Evolutionary conservation across 2,329 filamentous ascomycete genomes (phyloP), one percentile per base, ranked within the genome.

Genomic region (Hirsutella minnesotensis): DNA sequence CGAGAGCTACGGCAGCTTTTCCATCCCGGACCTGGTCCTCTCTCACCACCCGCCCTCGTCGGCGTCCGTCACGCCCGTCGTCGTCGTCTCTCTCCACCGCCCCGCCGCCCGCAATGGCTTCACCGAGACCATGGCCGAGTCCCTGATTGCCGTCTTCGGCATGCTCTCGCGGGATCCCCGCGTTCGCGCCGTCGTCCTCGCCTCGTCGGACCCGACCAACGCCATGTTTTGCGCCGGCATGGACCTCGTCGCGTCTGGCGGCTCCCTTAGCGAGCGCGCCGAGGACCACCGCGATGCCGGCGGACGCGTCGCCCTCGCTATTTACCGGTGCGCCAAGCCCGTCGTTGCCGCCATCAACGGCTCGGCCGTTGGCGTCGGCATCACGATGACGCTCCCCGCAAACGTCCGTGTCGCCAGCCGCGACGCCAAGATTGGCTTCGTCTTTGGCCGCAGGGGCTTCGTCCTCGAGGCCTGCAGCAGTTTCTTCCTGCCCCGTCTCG

Each of bases 381-480:
- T 79, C 50, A 80, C 76, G 31, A 75, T 79, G 70, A 75, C 75
- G 24, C 64, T 80, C 4, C 68, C 76, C 2, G 71, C 70, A 41
- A 67, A 66, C 39, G 66, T 75, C 41, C 65, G 71, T 40, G 53
- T 81, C 47, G 75, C 66, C 34, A 76, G 73, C 49, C 56, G 63
- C 34, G 61, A 64, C 10, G 79, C 81, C 2, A 83, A 82, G 55
- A 73, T 87, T 48, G 83, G 83, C 41, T 85, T 87, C 56, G 81
- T 86, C 16, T 89, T 88, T 58, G 70, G 73, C 20, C 73, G 81
- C 21, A 70, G 83, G 36, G 83, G 83, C 1, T 69, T 88, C 53
- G 69, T 77, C 46, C 81, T 84, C 74, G 84, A 89, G 60, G 82
- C 80, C 1, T 81, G 75, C 54, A 78, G 72, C 40, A 80, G 76